phyloP scores from a whole-genome alignment of 2,329 filamentous ascomycete species.

The Fusarium sp. region DNA sequence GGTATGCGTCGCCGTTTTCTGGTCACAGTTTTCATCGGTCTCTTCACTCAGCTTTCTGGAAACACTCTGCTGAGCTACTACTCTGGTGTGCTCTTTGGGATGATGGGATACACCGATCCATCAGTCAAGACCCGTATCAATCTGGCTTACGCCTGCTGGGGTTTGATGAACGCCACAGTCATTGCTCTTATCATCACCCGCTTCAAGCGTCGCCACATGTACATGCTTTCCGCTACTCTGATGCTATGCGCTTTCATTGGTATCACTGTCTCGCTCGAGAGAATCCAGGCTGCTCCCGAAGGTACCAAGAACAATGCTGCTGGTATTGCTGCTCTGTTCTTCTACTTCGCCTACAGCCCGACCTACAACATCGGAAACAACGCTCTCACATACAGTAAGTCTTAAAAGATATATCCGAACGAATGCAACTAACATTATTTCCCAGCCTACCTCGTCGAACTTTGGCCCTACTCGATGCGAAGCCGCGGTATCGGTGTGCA shows the following conservation, averaged over 20 bases:
- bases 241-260: constrained; percentile 65
- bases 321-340: constrained; percentile 35
- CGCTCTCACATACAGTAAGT: constrained; percentile 44
- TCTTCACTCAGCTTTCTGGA: constrained; percentile 67
- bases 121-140: constrained; percentile 61
- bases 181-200: constrained; percentile 59
- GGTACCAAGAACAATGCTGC: constrained; percentile 20
- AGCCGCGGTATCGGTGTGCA: constrained; percentile 70
- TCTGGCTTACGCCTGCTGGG: constrained; percentile 60
- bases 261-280: constrained; percentile 64
- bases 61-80: constrained; percentile 57
- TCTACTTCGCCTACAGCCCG: constrained; percentile 35
- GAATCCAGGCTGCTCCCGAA: constrained; percentile 53
- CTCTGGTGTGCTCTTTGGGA: constrained; percentile 54
- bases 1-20: constrained; percentile 64
- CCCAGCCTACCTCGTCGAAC: constrained; percentile 65
- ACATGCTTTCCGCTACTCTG: constrained; percentile 62
- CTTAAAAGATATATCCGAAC: rapidly evolving
- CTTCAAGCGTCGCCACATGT: constrained; percentile 65
- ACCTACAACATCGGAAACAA: constrained; percentile 44
- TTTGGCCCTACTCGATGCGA: constrained; percentile 70
- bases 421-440: not conserved
- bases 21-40: constrained; percentile 62
- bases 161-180: constrained; percentile 57
- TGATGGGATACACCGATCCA: constrained; percentile 59